Evolutionary conservation across 208 protist species (phyloP), one percentile per base, ranked within the genome.

Genomic region (Phytomonas sp.): DNA sequence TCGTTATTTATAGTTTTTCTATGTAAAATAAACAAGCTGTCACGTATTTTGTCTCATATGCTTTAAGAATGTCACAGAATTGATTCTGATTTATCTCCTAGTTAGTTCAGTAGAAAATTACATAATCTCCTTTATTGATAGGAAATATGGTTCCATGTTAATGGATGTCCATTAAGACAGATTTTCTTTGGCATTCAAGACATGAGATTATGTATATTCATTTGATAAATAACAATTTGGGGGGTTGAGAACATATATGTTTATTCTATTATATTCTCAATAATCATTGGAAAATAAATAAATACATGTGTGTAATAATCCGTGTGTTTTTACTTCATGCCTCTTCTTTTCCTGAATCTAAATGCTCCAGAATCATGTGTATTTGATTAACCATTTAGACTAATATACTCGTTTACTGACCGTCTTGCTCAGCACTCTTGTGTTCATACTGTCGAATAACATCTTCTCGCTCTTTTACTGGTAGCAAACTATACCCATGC

Each of bases 401-500:
- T 62, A 33, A 34, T 34, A 62, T 33, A 62, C 30, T 62, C 30
- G 5, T 33, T 62, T 62, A 30, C 8, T 11, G 29, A 62, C 29
- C 59, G 30, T 3, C 3, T 62, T 49, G 59, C 26, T 31, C 49
- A 30, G 56, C 3, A 37, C 34, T 60, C 40, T 78, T 77, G 23
- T 65, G 67, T 34, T 88, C 81, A 72, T 94, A 94, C 29, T 78
- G 75, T 14, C 83, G 76, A 68, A 94, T 86, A 12, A 94, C 74
- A 59, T 82, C 75, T 23, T 82, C 72, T 7, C 87, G 82, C 49
- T 92, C 83, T n/a, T 70, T 72, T 52, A 78, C 75, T 1, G 87
- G 79, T 10, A 95, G 77, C 29, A 95, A 75, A 10, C 86, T 80
- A 75, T 92, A 95, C 29, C 90, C 90, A 64, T 95, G 84, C 36